A percentile compares a stretch with the other conserved stretches of the same genome.
These are phyloP conservation scores for Avena atlantica DNA, from an alignment of 176 grass and related monocot species.

Conservation along the genomic window DNA sequence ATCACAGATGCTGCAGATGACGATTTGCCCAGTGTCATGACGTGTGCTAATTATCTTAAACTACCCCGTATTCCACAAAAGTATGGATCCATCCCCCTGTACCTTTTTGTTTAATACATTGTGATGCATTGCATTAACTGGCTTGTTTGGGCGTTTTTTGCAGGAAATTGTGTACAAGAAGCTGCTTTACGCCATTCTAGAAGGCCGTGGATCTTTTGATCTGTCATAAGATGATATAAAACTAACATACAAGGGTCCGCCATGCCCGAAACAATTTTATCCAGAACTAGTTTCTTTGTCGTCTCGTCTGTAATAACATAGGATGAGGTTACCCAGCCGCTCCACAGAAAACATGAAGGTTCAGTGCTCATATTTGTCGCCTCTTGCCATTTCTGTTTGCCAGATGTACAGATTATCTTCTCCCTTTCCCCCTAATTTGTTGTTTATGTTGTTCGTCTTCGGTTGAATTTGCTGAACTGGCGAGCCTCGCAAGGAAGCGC, in stretches of 20 bases:
- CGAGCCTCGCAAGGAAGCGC: constrained; percentile 7
- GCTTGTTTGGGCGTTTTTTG: neutral
- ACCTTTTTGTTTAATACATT: neutral
- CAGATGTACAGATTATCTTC: neutral
- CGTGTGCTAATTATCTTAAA: constrained; percentile 95
- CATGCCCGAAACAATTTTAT: constrained; percentile 26
- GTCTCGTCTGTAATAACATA: constrained; percentile 44
- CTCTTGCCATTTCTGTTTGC: neutral
- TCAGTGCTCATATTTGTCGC: neutral
- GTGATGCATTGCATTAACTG: neutral
- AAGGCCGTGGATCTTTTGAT: constrained; percentile 96
- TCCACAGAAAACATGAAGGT: constrained; percentile 24
- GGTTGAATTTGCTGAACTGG: constrained; percentile 7
- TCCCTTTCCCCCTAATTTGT: neutral
- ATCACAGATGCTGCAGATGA: constrained; percentile 69
- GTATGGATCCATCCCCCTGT: constrained; percentile 18
- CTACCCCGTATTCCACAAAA: constrained; percentile 86
- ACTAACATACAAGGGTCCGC: constrained; percentile 52
- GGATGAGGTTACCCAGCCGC: constrained; percentile 34
- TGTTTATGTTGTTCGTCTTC: neutral
- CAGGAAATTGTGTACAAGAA: constrained; percentile 92
- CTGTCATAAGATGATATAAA: constrained; percentile 62
- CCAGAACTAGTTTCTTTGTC: constrained; percentile 7
- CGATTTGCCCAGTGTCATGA: constrained; percentile 95
- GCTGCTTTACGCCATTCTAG: constrained; percentile 82